These are phyloP conservation scores for Cercospora nicotianae DNA, from an alignment of 2,329 filamentous ascomycete species.

Conservation along the genomic window DNA sequence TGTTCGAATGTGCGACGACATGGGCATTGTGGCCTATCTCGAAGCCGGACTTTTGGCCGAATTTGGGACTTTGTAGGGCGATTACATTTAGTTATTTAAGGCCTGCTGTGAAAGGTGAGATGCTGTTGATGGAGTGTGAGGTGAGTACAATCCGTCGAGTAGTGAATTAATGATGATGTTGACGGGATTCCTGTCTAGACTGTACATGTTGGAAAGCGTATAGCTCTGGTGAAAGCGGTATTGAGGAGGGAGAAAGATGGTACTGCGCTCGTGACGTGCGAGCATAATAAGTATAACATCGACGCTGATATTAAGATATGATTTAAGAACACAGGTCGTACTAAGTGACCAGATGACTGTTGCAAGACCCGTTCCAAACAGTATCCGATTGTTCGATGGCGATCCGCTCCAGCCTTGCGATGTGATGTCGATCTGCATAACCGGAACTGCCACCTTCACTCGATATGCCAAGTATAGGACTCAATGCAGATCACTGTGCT, in stretches of 20 bases:
- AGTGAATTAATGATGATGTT: background rate
- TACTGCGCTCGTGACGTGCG: conserved; percentile 27
- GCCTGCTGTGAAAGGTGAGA: conserved; percentile 27
- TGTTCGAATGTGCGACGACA: conserved; percentile 29
- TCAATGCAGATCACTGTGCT: too few species aligned
- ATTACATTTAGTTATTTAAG: conserved; percentile 28
- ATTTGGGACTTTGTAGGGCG: conserved; percentile 23
- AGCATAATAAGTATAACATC: conserved; percentile 32
- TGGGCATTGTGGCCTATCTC: conserved; percentile 24
- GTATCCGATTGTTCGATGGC: too few species aligned
- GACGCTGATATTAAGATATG: conserved; percentile 29
- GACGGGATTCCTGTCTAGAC: conserved; percentile 16
- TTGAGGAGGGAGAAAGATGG: conserved; percentile 30
- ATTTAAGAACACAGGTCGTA: background rate
- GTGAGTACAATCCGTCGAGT: conserved; percentile 9
- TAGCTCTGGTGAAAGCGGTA: conserved; percentile 23
- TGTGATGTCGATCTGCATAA: too few species aligned
- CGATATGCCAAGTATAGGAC: too few species aligned
- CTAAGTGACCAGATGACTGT: too few species aligned
- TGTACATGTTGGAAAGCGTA: conserved; percentile 29
- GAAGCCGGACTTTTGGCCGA: conserved; percentile 25
- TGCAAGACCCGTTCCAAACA: too few species aligned
- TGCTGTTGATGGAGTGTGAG: conserved; percentile 29
- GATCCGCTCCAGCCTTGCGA: too few species aligned
- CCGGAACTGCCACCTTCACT: too few species aligned